Base-by-base conservation (phyloP, 352 stramenopile species). In the Aphanomyces astaci region DNA sequence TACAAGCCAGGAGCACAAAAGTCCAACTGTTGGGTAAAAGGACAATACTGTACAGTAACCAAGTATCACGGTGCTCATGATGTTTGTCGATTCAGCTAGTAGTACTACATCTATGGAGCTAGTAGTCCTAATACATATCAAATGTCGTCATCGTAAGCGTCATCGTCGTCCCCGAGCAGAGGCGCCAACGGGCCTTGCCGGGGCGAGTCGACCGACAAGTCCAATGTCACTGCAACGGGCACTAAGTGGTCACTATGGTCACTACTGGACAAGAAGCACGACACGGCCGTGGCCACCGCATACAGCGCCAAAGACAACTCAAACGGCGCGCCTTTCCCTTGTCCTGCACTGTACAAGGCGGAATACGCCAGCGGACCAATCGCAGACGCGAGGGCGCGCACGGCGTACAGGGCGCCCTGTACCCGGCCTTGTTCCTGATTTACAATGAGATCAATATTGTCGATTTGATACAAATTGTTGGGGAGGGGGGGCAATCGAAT, bases 391-490 rank as follows among this genome's bases (percentile, higher is more conserved):
- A 89, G 73, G 2, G 78, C 84, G 3, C 84, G 77, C 11, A 75
- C 81, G 27, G 76, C 80, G 57, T 89, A 89, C 62, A 92, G 87
- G 27, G 81, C 80, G 2, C 84, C 82, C 66, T 92, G 84, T 0
- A 92, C 71, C 4, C 80, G 81, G 9, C 84, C 84, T 84, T 92
- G 84, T 43, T 92, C 82, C 72, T 87, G 45, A 15, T n/a, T n/a
- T n/a, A n/a, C n/a, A n/a, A n/a, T n/a, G n/a, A n/a, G n/a, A n/a
- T n/a, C n/a, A n/a, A n/a, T n/a, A n/a, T n/a, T n/a, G n/a, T n/a
- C n/a, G n/a, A n/a, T n/a, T n/a, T n/a, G n/a, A n/a, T n/a, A n/a
- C n/a, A n/a, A n/a, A n/a, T n/a, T n/a, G n/a, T n/a, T n/a, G n/a
- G n/a, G n/a, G n/a, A n/a, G n/a, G n/a, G n/a, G n/a, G n/a, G n/a